Conservation (phyloP, 2,329 filamentous ascomycete species). For the Malbranchea cinnamomea region DNA sequence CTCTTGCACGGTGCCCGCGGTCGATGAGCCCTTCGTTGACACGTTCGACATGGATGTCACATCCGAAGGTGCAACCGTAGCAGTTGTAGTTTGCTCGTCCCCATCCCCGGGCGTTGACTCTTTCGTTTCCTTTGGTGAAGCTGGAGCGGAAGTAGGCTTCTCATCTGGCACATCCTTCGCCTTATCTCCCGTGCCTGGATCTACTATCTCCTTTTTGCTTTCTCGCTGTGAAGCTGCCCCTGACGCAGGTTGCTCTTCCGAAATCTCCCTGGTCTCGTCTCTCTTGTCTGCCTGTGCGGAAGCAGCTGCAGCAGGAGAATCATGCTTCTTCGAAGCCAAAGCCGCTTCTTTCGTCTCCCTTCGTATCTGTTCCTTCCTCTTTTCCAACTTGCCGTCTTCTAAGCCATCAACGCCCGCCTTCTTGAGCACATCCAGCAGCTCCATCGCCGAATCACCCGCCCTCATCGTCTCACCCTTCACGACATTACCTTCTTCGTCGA, state of each 20-base stretch:
- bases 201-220: too few species aligned
- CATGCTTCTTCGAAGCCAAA: background rate
- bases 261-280: background rate
- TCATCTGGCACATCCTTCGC: too few species aligned
- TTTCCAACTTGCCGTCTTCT: conserved; percentile 13
- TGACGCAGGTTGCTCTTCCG: background rate
- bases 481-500: conserved; percentile 82
- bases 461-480: conserved; percentile 50
- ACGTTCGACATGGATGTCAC: conserved; percentile 3
- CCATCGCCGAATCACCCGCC: conserved; percentile 52
- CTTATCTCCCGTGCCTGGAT: too few species aligned
- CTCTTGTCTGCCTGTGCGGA: background rate
- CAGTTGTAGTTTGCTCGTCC: background rate
- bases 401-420: conserved; percentile 56
- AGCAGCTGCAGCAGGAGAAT: background rate
- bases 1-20: background rate
- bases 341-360: conserved; percentile 4
- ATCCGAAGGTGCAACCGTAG: background rate
- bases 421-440: conserved; percentile 56
- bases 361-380: conserved; percentile 8
- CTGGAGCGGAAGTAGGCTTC: background rate
- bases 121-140: background rate
- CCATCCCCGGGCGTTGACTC: background rate
- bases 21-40: conserved; percentile 3
- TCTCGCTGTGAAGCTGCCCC: too few species aligned